Evolutionary conservation across 306 rosid species (phyloP).

Genomic region (Styphnolobium japonicum): DNA sequence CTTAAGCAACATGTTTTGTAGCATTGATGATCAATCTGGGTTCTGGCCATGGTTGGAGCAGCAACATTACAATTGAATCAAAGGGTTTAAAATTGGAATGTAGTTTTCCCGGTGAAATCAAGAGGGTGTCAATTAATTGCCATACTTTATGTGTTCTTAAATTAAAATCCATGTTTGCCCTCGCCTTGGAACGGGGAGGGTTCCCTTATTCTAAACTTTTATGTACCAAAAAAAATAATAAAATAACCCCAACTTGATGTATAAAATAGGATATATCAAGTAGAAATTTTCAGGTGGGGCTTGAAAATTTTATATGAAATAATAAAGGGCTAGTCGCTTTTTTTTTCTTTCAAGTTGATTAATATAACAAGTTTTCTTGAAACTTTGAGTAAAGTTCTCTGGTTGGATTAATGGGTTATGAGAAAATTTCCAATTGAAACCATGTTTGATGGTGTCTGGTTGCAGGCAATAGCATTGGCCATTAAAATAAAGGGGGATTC

Average conservation of each 20-base stretch:
- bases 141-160: constrained; percentile 37
- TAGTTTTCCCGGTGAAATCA: constrained; percentile 35
- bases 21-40: constrained; percentile 90
- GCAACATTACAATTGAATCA: constrained; percentile 73
- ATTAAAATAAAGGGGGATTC: constrained; percentile 33
- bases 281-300: constrained; percentile 44
- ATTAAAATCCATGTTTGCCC: constrained; percentile 39
- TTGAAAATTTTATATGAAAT: constrained; percentile 36
- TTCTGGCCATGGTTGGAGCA: constrained; percentile 99
- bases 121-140: constrained; percentile 36
- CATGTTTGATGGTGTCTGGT: constrained; percentile 20
- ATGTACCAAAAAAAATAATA: too few species aligned
- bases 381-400: constrained; percentile 13
- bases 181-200: too few species aligned
- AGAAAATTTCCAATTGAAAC: constrained; percentile 14
- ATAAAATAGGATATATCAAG: constrained; percentile 57
- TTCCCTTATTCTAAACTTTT: too few species aligned
- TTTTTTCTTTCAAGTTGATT: background rate
- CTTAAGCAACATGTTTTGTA: constrained; percentile 81
- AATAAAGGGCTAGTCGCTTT: constrained; percentile 46
- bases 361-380: constrained; percentile 19
- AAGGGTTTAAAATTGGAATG: constrained; percentile 23
- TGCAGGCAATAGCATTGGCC: constrained; percentile 25
- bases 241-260: constrained; percentile 52
- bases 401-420: background rate